Evolutionary conservation across 108 stramenopile genomes (phyloP), one percentile per base, ranked within the genome.

Genomic region (Mediolabrus comicus): DNA sequence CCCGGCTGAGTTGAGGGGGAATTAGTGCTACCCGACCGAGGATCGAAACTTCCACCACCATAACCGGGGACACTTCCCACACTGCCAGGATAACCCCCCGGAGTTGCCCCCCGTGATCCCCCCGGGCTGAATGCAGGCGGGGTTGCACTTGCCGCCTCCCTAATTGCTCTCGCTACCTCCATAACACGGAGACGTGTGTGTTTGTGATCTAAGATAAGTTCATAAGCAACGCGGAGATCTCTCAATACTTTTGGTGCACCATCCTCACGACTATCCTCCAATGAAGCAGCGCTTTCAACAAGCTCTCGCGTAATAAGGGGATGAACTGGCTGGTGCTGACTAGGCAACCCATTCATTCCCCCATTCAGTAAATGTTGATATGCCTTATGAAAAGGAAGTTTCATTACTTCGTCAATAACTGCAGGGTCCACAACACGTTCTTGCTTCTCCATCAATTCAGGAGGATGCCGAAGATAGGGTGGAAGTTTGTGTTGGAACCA

Each of bases 401-500:
- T 87, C 85, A 91, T 68, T 16, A 93, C 95, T 77, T 96, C 92
- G 43, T 94, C 92, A 79, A 97, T 94, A 13, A 95, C 94, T 58
- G 94, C 91, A 53, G 86, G 84, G 61, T 95, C 92, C 12, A 92
- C 86, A 34, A 92, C 84, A 17, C 89, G 87, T 77, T 97, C 98
- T 66, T 95, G 93, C 72, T 95, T 95, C 75, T 98, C 98, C 81
- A 98, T 97, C 33, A 92, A 65, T 72, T 95, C 96, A 9, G 97
- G 97, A 35, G 94, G 88, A 51, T 97, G 94, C 16, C 94, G 79
- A 22, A 99, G 88, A 78, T 99, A 99, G 8, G 91, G 94, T 24
- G 99, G 99, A 3, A 99, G 83, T 72, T 96, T 97, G 72, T 95
- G 95, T 82, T 94, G 92, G 69, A 98, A 98, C 97, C 98, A 99